Evolutionary conservation across 306 rosid species (phyloP).

Genomic region (Corylus heterophylla): DNA sequence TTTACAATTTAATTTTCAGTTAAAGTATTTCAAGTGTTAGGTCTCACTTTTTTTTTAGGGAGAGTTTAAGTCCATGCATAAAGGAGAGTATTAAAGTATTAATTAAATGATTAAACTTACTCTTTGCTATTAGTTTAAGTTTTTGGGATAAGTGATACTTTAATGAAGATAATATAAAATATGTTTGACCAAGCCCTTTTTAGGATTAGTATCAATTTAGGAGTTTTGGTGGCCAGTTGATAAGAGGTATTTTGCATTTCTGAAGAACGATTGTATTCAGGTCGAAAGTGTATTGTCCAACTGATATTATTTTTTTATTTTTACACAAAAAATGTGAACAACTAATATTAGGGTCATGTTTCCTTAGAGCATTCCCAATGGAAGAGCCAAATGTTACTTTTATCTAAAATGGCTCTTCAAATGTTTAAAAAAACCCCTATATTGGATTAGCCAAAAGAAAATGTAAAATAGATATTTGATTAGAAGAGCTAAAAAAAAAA

Average conservation of each 20-base stretch:
- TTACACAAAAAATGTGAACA: background rate
- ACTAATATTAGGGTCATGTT: background rate
- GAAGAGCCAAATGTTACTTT: too few species aligned
- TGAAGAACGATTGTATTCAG: background rate
- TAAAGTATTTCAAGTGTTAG: too few species aligned
- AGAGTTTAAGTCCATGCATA: background rate
- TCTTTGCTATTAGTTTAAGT: too few species aligned
- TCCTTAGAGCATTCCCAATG: too few species aligned
- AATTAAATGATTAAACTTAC: too few species aligned
- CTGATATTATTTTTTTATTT: background rate
- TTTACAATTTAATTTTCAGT: too few species aligned
- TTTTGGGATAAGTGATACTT: background rate
- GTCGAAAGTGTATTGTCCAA: background rate
- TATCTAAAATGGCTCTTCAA: too few species aligned
- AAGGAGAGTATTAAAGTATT: too few species aligned
- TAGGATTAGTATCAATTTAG: background rate
- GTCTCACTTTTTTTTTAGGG: background rate
- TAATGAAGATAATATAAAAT: constrained; percentile 1
- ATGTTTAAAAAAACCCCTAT: too few species aligned
- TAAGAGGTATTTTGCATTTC: constrained; percentile 1
- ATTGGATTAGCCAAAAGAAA: too few species aligned
- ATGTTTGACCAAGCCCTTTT: background rate
- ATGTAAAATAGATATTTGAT: too few species aligned
- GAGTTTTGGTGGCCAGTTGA: background rate
- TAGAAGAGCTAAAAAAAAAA: too few species aligned